Evolutionary conservation across 192 early-diverging fungal species (phyloP).

Genomic region (Cladochytrium replicatum): DNA sequence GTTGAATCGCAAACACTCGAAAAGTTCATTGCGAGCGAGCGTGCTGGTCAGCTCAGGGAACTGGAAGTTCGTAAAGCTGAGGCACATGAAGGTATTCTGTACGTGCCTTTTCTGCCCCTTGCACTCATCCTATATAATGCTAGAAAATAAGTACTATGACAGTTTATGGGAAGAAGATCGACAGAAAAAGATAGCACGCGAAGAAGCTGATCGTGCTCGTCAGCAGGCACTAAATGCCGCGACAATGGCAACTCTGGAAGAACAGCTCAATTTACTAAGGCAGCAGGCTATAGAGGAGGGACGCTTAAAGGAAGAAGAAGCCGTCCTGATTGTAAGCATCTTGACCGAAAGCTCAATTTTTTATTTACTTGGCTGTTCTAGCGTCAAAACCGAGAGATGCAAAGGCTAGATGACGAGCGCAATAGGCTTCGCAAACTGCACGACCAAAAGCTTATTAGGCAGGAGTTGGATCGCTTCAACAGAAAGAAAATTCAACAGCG

Average conservation of each 20-base stretch:
- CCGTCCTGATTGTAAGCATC: constrained; percentile 28
- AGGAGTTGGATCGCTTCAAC: constrained; percentile 43
- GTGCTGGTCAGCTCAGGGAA: constrained; percentile 35
- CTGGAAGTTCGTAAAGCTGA: constrained; percentile 10
- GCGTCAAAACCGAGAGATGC: constrained; percentile 34
- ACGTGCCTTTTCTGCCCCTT: not conserved
- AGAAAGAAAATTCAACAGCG: constrained; percentile 20
- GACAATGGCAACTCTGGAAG: constrained; percentile 26
- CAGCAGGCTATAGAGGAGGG: constrained; percentile 31
- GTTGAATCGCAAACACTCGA: constrained; percentile 32
- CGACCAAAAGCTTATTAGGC: constrained; percentile 28
- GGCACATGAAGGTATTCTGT: constrained; percentile 15
- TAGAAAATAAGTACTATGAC: constrained; percentile 39
- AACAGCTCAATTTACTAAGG: constrained; percentile 29
- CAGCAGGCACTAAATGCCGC: constrained; percentile 22
- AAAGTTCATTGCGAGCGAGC: constrained; percentile 23
- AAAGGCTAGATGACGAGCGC: constrained; percentile 34
- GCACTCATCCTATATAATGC: not conserved
- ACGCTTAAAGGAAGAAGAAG: constrained; percentile 41
- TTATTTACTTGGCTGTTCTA: constrained; percentile 1
- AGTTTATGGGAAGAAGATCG: constrained; percentile 44
- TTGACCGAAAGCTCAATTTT: not conserved
- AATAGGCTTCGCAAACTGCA: constrained; percentile 19
- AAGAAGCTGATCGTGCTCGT: constrained; percentile 22
- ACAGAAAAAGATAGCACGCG: constrained; percentile 35